Base-by-base conservation (phyloP, 2,329 filamentous ascomycete genomes). In the Fusarium sp. region DNA sequence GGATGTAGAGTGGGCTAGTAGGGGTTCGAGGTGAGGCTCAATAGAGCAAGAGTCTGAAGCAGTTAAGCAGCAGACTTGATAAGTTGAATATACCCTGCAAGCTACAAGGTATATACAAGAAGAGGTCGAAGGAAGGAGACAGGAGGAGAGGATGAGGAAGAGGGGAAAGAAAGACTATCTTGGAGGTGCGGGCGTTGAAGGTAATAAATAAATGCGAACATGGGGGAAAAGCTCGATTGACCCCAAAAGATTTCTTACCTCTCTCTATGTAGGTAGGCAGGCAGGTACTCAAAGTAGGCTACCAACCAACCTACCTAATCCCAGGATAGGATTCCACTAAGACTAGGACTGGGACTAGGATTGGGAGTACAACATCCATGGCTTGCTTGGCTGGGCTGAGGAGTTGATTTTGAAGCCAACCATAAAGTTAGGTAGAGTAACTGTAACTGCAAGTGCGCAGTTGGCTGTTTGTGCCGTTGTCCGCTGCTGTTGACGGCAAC, bases 31-130 rank as follows among this genome's bases (percentile, higher is more conserved):
- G 41, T 46, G 57, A 38, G 64, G 72, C 60, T 66, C 70, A 69
- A 63, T 51, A n/a, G 56, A 70, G 60, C 60, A 40, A 52, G 31
- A 37, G 45, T 46, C 72, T 62, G 68, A 61, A 55, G 63, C 72
- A 72, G 61, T 40, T 10, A 72, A 74, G 72, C 70, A 72, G 70
- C 69, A 69, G 57, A 70, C 58, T 20, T 34, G 40, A 44, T 20
- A 49, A 53, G 59, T 23, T 34, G 51, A 64, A 58, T 60, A 55
- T 36, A 53, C 60, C 54, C 40, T 67, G 67, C 31, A 40, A 45
- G 34, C 45, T 12, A 54, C 49, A 46, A 64, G 57, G 51, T 61
- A 46, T 46, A 58, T 41, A n/a, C n/a, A 26, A 47, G 46, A 47
- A 38, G 28, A 41, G 16, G 57, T 57, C 57, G 33, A 46, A 63